phyloP scores from a whole-genome alignment of 1,284 basidiomycete species.

The Cutaneotrichosporon daszewskae region DNA sequence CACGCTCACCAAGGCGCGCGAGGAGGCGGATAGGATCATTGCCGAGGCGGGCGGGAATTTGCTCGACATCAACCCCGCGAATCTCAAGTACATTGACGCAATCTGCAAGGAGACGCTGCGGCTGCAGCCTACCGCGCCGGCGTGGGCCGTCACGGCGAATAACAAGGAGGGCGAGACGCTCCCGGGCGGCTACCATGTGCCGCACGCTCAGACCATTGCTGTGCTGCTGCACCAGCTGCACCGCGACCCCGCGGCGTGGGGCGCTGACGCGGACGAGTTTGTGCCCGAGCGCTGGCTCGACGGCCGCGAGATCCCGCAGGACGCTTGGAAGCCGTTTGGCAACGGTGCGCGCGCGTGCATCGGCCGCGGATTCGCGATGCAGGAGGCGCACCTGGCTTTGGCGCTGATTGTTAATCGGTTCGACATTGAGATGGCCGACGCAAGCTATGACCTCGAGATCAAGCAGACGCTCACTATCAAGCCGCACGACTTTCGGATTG shows the following conservation, averaged over 20 bases:
- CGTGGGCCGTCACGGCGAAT: constrained; percentile 9
- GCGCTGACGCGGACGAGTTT: constrained; percentile 50
- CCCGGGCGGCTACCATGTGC: constrained; percentile 44
- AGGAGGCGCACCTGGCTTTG: constrained; percentile 51
- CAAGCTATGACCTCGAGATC: constrained; percentile 50
- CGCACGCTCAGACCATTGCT: constrained; percentile 40
- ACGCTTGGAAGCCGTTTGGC: constrained; percentile 42
- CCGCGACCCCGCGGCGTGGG: constrained; percentile 53
- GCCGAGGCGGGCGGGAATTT: constrained; percentile 16
- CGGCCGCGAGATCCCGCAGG: constrained; percentile 46
- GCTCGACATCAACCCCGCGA: constrained; percentile 23
- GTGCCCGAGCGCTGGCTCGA: constrained; percentile 53
- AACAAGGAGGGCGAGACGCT: constrained; percentile 9
- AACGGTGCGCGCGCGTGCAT: constrained; percentile 37
- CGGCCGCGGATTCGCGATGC: constrained; percentile 52
- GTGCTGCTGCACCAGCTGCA: constrained; percentile 47
- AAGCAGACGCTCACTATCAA: constrained; percentile 54
- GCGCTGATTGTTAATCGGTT: constrained; percentile 51
- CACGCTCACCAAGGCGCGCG: constrained; percentile 52
- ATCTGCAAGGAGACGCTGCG: constrained; percentile 53
- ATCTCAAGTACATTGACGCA: constrained; percentile 54
- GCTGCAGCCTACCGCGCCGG: constrained; percentile 49
- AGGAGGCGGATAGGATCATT: constrained; percentile 54
- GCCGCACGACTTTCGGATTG: constrained; percentile 50
- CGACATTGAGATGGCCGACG: constrained; percentile 50